Conservation (phyloP, 805 yeast genomes). For the Nakazawaea populi region DNA sequence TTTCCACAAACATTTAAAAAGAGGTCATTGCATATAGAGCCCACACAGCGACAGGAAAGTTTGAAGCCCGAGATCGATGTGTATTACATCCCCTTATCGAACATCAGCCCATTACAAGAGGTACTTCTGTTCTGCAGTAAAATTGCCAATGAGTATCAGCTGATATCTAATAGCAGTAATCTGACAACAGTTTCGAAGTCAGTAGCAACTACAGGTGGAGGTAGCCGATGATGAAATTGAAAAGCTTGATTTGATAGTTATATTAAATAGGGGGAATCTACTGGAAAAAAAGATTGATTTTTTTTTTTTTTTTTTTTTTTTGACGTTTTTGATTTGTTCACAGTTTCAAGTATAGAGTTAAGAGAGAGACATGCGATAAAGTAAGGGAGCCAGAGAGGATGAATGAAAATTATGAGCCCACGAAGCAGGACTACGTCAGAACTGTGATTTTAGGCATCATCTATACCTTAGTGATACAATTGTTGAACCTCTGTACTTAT, state of each 20-base stretch:
- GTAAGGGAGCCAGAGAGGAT: neutral
- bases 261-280: too few relatives aligned
- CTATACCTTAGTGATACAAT: neutral
- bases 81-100: conserved; percentile 6
- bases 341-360: too few relatives aligned
- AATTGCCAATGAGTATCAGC: neutral
- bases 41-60: conserved; percentile 7
- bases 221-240: too few relatives aligned
- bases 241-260: too few relatives aligned
- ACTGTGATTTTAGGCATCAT: neutral
- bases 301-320: too few relatives aligned
- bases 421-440: neutral
- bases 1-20: conserved; percentile 10
- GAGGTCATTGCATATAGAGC: conserved; percentile 5
- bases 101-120: conserved; percentile 5
- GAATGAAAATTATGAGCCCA: neutral
- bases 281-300: too few relatives aligned
- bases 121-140: conserved; percentile 3
- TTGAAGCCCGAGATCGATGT: conserved; percentile 6
- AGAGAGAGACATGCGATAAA: neutral
- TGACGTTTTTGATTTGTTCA: too few relatives aligned
- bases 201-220: too few relatives aligned
- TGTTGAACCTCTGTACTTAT: neutral
- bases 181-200: too few relatives aligned
- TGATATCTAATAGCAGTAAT: neutral